Evolutionary conservation across 768 basidiomycete genomes (phyloP).

Genomic region (Serendipita indica): DNA sequence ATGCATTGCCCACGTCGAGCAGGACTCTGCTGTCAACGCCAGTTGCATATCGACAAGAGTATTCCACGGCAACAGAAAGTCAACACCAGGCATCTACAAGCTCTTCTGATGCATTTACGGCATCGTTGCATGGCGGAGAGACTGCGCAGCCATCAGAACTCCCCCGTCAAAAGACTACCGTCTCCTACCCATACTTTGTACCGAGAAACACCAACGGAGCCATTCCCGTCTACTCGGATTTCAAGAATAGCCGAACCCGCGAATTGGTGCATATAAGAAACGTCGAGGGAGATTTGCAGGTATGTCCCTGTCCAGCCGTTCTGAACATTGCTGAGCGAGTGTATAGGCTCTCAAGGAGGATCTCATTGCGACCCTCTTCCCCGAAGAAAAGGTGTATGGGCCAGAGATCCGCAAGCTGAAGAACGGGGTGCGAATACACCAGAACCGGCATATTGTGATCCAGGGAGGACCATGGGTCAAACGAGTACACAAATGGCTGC

Average conservation of each 20-base stretch:
- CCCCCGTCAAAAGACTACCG: background rate
- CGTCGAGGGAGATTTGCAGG: conserved; percentile 47
- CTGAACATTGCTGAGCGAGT: conserved; percentile 14
- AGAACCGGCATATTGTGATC: conserved; percentile 40
- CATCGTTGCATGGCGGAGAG: too few relatives aligned
- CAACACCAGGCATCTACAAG: too few relatives aligned
- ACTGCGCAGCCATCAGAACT: too few relatives aligned
- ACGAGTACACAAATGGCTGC: conserved; percentile 47
- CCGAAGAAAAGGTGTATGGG: conserved; percentile 28
- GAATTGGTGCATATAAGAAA: conserved; percentile 47
- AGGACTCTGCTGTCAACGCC: too few relatives aligned
- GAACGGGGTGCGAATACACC: conserved; percentile 29
- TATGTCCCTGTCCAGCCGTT: conserved; percentile 27
- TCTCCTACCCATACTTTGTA: conserved; percentile 35
- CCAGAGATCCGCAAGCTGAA: conserved; percentile 30
- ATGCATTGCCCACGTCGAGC: too few relatives aligned
- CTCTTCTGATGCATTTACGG: too few relatives aligned
- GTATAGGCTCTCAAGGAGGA: conserved; percentile 45
- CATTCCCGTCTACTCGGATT: conserved; percentile 62
- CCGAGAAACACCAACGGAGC: conserved; percentile 50
- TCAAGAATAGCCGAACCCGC: conserved; percentile 50
- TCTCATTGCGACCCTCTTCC: conserved; percentile 37
- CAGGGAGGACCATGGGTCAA: conserved; percentile 49
- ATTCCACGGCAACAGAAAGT: too few relatives aligned
- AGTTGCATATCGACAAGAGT: too few relatives aligned